Evolutionary conservation across 1,284 basidiomycete genomes (phyloP).

Genomic region (Entoloma clypeatum): DNA sequence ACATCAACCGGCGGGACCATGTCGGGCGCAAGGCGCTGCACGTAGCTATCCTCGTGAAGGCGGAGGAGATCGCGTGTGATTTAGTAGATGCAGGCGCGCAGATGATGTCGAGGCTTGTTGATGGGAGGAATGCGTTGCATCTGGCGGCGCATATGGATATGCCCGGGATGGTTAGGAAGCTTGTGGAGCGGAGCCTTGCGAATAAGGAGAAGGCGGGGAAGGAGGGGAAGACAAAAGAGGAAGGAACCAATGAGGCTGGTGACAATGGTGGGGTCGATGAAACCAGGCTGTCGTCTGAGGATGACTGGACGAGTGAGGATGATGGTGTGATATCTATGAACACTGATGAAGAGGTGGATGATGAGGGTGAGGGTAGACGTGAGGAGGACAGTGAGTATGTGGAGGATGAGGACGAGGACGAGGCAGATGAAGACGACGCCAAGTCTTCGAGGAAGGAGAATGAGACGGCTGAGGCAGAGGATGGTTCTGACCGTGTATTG

Average conservation of each 20-base stretch:
- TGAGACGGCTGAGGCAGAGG: constrained; percentile 16
- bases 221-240: constrained; percentile 28
- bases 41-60: constrained; percentile 45
- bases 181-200: constrained; percentile 44
- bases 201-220: constrained; percentile 36
- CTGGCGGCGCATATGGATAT: constrained; percentile 49
- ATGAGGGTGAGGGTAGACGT: constrained; percentile 26
- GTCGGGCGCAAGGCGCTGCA: constrained; percentile 57
- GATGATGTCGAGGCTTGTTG: constrained; percentile 51
- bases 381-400: constrained; percentile 27
- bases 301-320: constrained; percentile 45
- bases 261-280: too few species aligned
- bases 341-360: constrained; percentile 29
- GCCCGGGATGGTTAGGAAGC: constrained; percentile 39
- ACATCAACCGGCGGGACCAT: constrained; percentile 51
- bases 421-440: constrained; percentile 24
- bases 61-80: constrained; percentile 42
- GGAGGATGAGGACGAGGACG: constrained; percentile 30
- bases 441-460: constrained; percentile 21
- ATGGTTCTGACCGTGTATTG: constrained; percentile 30
- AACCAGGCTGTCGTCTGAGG: constrained; percentile 40
- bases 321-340: constrained; percentile 31
- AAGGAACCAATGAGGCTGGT: constrained; percentile 24
- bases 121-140: constrained; percentile 52
- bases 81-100: constrained; percentile 52